Evolutionary conservation across 306 rosid genomes (phyloP).

Genomic region (Purshia tridentata): DNA sequence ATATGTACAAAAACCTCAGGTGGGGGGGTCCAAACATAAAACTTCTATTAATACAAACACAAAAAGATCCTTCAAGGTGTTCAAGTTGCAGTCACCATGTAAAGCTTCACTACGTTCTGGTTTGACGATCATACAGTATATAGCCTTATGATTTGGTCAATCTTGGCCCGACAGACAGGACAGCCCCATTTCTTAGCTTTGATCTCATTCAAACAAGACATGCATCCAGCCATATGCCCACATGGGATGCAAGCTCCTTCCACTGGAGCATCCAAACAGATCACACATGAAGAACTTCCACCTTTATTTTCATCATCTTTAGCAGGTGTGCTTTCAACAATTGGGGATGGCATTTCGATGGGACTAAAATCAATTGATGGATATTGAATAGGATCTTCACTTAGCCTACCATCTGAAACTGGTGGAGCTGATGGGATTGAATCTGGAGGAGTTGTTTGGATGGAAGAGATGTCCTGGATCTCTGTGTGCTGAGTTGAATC

Average conservation of each 20-base stretch:
- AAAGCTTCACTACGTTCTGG: slow-evolving; percentile 21
- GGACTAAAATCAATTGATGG: slow-evolving; percentile 76
- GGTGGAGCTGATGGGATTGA: slow-evolving; percentile 71
- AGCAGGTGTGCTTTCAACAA: slow-evolving; percentile 29
- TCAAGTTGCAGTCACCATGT: slow-evolving; percentile 17
- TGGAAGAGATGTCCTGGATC: slow-evolving; percentile 27
- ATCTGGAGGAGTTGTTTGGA: slow-evolving; percentile 25
- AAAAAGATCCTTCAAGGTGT: slow-evolving; percentile 2
- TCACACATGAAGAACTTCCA: slow-evolving; percentile 61
- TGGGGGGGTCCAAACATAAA: background rate
- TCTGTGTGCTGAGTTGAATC: slow-evolving; percentile 27
- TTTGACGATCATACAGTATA: slow-evolving; percentile 62
- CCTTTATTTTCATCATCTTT: slow-evolving; percentile 40
- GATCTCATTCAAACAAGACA: slow-evolving; percentile 89
- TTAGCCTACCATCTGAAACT: slow-evolving; percentile 33
- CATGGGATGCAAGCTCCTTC: slow-evolving; percentile 99
- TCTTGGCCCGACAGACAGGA: slow-evolving; percentile 92
- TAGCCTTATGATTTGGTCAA: slow-evolving; percentile 72
- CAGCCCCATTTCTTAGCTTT: slow-evolving; percentile 93
- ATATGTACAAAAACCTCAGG: slow-evolving; percentile 38
- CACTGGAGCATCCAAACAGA: slow-evolving; percentile 94
- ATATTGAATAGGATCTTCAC: slow-evolving; percentile 61
- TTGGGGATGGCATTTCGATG: slow-evolving; percentile 46
- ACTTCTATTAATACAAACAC: slow-evolving; percentile 14
- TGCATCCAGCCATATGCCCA: slow-evolving; percentile 98